phyloP scores from a whole-genome alignment of 176 grass and related monocot species.

The Rhipidocladum racemiflorum region DNA sequence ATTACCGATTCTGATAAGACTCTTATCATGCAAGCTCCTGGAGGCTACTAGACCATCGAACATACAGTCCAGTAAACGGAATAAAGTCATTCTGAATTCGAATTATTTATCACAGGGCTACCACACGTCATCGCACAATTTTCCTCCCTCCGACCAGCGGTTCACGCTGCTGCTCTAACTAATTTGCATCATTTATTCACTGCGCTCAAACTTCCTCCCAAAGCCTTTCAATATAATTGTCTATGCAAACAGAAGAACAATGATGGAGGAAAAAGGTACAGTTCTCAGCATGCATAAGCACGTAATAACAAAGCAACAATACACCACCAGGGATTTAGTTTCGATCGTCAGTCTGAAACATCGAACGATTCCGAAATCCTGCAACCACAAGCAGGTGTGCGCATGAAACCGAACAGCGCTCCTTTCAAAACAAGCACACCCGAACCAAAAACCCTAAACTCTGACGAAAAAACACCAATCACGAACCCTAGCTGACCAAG shows the following conservation, averaged over 20 bases:
- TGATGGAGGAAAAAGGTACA: neutral
- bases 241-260: neutral
- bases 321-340: neutral
- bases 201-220: neutral
- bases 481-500: neutral
- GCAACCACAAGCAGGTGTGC: neutral
- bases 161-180: neutral
- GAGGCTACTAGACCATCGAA: neutral
- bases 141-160: neutral
- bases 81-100: neutral
- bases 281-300: neutral
- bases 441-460: slow-evolving; percentile 28
- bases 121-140: neutral
- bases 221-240: neutral
- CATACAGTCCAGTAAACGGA: neutral
- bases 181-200: neutral
- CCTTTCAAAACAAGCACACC: slow-evolving; percentile 1
- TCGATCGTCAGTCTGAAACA: neutral
- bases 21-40: neutral
- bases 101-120: neutral
- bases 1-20: neutral
- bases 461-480: neutral
- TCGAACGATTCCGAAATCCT: neutral
- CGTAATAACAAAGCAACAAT: neutral
- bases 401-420: neutral